Base-by-base conservation (phyloP, 2,329 filamentous ascomycete species). In the Diaporthe citri region DNA sequence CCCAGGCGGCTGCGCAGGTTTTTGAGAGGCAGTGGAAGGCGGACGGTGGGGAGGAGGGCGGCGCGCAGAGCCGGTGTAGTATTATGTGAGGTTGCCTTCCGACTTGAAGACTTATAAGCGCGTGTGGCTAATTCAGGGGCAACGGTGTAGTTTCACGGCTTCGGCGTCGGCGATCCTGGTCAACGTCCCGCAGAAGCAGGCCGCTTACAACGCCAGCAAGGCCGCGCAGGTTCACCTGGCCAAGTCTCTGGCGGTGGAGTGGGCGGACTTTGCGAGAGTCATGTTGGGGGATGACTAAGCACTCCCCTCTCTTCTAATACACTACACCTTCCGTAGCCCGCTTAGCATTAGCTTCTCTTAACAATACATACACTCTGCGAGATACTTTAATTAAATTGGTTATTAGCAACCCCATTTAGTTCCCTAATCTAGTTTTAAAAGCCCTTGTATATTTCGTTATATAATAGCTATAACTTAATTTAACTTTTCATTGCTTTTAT, bases 171-270 rank as follows among this genome's bases (percentile, higher is more conserved):
- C 82, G 0, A 81, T 84, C 22, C 80, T 87, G 22, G 83, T 85
- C 51, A 85, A 85, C 62, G 77, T 85, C 39, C 84, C 84, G 5
- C 83, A 85, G 79, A 86, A 81, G 77, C 84, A 80, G 80, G 85
- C 79, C 71, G 84, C 83, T 3, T 87, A 86, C 73, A 87, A 87
- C 73, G 82, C 85, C 7, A 84, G 82, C 72, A 87, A 87, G 75
- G 85, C 84, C 0, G 86, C 82, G 0, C 83, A 85, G 0, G 80
- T 85, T 1, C 85, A 85, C 56, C 77, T 87, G 12, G 80, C 82
- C 20, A 85, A 84, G 78, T 83, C 81, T 57, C 77, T 86, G 10
- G 82, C 84, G 1, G 85, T 86, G 5, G 86, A 87, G 74, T 87
- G 85, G 85, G 82, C 82, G 2, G 82, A 85, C 28, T 85, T 85